Evolutionary conservation across 108 stramenopile species (phyloP).

Genomic region (Discostella pseudostelligera): DNA sequence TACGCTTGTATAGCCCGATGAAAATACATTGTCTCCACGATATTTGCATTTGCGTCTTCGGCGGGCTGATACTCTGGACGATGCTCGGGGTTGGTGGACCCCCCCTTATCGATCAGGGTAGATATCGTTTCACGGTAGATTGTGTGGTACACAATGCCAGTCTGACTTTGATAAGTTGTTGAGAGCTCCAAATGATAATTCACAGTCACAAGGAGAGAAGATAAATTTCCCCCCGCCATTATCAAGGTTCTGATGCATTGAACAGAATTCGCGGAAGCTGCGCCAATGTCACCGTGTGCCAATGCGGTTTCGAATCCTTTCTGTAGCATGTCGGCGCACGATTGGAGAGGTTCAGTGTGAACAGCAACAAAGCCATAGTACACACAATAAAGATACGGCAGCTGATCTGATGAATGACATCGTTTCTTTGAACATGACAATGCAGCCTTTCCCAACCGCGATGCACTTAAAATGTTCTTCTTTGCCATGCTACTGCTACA

Average conservation of each 20-base stretch:
- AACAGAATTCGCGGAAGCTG: conserved; percentile 17
- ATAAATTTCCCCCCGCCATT: conserved; percentile 21
- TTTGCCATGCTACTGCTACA: neutral
- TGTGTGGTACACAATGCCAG: neutral
- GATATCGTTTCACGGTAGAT: conserved; percentile 22
- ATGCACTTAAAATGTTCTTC: conserved; percentile 1
- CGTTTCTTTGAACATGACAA: conserved; percentile 15
- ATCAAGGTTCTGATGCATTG: conserved; percentile 5
- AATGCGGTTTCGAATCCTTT: conserved; percentile 24
- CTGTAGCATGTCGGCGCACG: conserved; percentile 22
- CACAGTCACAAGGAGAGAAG: conserved; percentile 9
- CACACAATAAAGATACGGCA: neutral
- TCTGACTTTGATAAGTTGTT: neutral
- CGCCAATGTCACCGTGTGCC: conserved; percentile 13
- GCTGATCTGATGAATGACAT: neutral
- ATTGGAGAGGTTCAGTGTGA: conserved; percentile 25
- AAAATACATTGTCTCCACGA: neutral
- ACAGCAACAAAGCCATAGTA: conserved; percentile 21
- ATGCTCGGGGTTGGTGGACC: neutral
- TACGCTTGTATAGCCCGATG: conserved; percentile 13
- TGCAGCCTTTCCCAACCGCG: conserved; percentile 22
- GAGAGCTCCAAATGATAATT: conserved; percentile 25
- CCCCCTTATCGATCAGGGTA: conserved; percentile 20
- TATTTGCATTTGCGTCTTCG: neutral
- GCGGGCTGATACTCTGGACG: neutral